phyloP scores from a whole-genome alignment of 2,329 filamentous ascomycete genomes.

The Coniella vitis region DNA sequence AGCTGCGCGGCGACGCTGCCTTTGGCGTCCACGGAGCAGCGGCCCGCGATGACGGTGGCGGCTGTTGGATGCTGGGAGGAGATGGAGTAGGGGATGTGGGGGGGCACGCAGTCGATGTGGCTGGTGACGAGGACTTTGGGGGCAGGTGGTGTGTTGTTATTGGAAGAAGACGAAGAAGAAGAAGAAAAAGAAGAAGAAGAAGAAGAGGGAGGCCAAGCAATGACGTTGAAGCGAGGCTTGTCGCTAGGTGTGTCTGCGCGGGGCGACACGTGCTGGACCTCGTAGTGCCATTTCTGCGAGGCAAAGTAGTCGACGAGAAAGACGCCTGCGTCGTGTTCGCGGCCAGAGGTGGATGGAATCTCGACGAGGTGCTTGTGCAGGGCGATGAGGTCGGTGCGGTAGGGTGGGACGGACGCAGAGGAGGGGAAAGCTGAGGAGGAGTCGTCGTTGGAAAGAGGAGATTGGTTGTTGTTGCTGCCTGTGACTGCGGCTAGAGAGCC shows the following conservation, averaged over 20 bases:
- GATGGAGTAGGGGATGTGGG: constrained; percentile 62
- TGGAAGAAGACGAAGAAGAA: no score
- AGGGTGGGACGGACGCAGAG: constrained; percentile 24
- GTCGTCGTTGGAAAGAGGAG: neutral
- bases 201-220: constrained; percentile 56
- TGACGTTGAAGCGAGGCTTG: constrained; percentile 60
- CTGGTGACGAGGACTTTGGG: constrained; percentile 57
- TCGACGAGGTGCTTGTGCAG: constrained; percentile 72
- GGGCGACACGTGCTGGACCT: constrained; percentile 35
- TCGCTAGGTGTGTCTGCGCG: constrained; percentile 24
- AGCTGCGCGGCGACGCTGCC: constrained; percentile 67
- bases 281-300: constrained; percentile 34
- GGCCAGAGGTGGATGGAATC: constrained; percentile 63
- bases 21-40: constrained; percentile 69
- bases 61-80: constrained; percentile 36
- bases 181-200: neutral
- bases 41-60: constrained; percentile 56
- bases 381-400: constrained; percentile 51
- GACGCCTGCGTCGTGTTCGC: constrained; percentile 61
- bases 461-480: neutral
- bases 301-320: constrained; percentile 64
- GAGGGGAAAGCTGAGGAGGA: neutral
- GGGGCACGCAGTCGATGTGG: constrained; percentile 76
- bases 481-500: no score
- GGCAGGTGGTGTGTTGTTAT: constrained; percentile 41